Evolutionary conservation across 208 protist species (phyloP), one percentile per base, ranked within the genome.

Genomic region (Crithidia mellificae): DNA sequence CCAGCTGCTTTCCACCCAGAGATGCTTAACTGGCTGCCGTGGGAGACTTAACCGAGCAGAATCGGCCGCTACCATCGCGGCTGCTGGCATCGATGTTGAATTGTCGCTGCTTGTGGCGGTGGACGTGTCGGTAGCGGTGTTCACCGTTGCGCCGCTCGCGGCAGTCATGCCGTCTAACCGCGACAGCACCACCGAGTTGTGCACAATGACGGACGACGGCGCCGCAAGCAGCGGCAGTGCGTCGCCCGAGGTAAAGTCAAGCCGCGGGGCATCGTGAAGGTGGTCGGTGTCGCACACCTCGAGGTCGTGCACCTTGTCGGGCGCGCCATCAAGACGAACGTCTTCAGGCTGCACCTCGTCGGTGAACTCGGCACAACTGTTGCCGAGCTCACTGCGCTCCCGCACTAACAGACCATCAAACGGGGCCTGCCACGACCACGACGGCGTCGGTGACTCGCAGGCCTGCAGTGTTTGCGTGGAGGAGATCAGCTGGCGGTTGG

Each of bases 1-100:
- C 52, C 76, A 69, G 62, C 72, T 79, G 67, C 65, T 81, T 62
- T 87, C 81, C 54, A 80, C 72, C 81, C 81, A 87, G 29, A 84
- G 47, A 34, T 76, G 43, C 46, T 22, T 34, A 15, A 68, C 46
- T 5, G 69, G 68, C 20, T 12, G 47, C 38, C 25, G 6, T 41
- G 53, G 52, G 6, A n/a, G n/a, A n/a, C n/a, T n/a, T n/a, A n/a
- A n/a, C n/a, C n/a, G n/a, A n/a, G n/a, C n/a, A n/a, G n/a, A n/a
- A n/a, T n/a, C n/a, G n/a, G n/a, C n/a, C n/a, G n/a, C n/a, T n/a
- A n/a, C n/a, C n/a, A n/a, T n/a, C n/a, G n/a, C n/a, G n/a, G n/a
- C n/a, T n/a, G n/a, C n/a, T n/a, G n/a, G n/a, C n/a, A n/a, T n/a
- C n/a, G n/a, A n/a, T n/a, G n/a, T n/a, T n/a, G n/a, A n/a, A n/a